These are phyloP conservation scores for Trichoderma koningii DNA, from an alignment of 2,329 filamentous ascomycete genomes.

Conservation along the genomic window DNA sequence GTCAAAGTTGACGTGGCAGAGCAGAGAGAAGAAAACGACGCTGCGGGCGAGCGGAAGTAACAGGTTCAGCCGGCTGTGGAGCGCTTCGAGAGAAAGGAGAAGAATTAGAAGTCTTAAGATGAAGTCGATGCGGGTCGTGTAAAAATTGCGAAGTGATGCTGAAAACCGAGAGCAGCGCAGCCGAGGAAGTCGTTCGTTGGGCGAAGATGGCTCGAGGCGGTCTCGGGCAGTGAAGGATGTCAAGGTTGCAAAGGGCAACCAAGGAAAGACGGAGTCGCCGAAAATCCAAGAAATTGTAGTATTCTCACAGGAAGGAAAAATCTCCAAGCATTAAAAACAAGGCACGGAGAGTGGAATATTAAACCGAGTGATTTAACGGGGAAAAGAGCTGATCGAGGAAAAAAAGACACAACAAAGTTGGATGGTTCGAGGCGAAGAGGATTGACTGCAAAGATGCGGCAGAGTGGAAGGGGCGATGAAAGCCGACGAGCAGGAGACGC, in stretches of 20 bases:
- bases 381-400: constrained; percentile 8
- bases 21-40: background rate
- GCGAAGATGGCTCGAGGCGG: background rate
- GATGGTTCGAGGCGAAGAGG: background rate
- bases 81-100: background rate
- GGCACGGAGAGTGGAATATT: constrained; percentile 11
- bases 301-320: constrained; percentile 28
- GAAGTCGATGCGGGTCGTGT: constrained; percentile 20
- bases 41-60: constrained; percentile 21
- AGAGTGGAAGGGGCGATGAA: constrained; percentile 22
- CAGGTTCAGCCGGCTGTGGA: constrained; percentile 3
- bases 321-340: constrained; percentile 11
- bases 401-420: background rate
- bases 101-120: constrained; percentile 28
- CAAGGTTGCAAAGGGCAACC: constrained; percentile 19
- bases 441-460: constrained; percentile 3
- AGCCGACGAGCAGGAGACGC: constrained; percentile 1
- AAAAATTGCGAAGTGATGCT: constrained; percentile 24
- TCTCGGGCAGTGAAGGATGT: background rate
- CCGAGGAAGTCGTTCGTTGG: background rate
- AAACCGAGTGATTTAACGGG: constrained; percentile 14
- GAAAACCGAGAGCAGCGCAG: constrained; percentile 4
- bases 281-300: constrained; percentile 30
- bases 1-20: constrained; percentile 10
- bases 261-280: constrained; percentile 23